Evolutionary conservation across 2,329 filamentous ascomycete genomes (phyloP), one percentile per base, ranked within the genome.

Genomic region (Colletotrichum navitas): DNA sequence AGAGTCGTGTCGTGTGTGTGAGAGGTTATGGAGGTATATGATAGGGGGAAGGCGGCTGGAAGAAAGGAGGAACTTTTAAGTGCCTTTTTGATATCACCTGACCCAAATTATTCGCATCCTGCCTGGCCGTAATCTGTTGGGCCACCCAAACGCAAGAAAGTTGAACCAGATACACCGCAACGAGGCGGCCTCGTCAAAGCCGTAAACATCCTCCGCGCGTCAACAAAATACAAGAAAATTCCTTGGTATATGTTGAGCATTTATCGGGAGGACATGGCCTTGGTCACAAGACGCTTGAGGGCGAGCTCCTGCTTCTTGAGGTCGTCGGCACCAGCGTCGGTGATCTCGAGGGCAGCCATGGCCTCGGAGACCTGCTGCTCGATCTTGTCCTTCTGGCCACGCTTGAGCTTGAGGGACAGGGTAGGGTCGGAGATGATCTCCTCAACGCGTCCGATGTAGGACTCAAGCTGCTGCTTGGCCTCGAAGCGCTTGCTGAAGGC

Each of bases 291-390:
- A 81, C 96, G 90, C 94, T 98, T 99, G 76, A 99, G 90, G 74
- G 94, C 94, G 77, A 99, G 89, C 90, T 99, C 96, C 92, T 98
- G 97, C 94, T 98, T 98, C 94, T 97, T 98, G 78, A 99, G 89
- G 82, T 99, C 96, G 79, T 99, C 97, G 74, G 94, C 93, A 74
- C 87, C 86, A 69, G 94, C 93, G 78, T 99, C 97, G 85, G 95
- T 93, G 81, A 99, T 87, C 91, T 99, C 96, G 75, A 99, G 93
- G 86, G 97, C 93, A 76, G 91, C 93, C 96, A 99, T 98, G 79
- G 96, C 96, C 80, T 99, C 96, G 84, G 92, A 95, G 78, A 99
- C 93, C 77, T 94, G 93, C 81, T 93, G 92, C 91, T 99, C 96
- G 77, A 99, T 98, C 93, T 97, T 98, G 87, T 98, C 95, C 93